Base-by-base conservation (phyloP, 2,329 filamentous ascomycete genomes). In the Curvularia verruculosa region DNA sequence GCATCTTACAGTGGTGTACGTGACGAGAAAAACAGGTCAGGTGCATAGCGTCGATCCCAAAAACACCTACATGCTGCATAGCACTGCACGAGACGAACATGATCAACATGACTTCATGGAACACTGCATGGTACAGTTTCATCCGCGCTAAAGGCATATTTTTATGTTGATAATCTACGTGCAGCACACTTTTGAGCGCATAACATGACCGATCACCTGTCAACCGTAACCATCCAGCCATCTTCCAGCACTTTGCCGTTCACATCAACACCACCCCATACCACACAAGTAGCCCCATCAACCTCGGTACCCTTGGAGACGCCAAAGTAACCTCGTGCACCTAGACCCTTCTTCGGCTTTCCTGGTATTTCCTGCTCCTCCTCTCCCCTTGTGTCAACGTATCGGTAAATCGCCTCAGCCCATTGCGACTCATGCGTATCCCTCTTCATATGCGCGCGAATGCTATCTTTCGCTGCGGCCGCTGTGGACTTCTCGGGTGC, bases 211-310 rank as follows among this genome's bases (percentile, higher is more conserved):
- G 41, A 44, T 56, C 60, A 77, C 57, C 73, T 62, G 24, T 75
- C 74, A 6, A 80, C 73, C 31, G 72, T 78, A n/a, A 80, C 59
- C 67, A 81, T 60, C 70, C 77, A 74, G 5, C 78, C 79, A 68
- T 80, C 78, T n/a, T 70, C 65, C 15, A 76, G 49, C 2, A 77
- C 60, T 44, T 75, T 75, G 2, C 80, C 80, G 36, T 77, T 70
- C 0, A 71, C 75, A 61, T 80, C 79, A 3, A 79, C 58, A 0
- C 84, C 83, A n/a, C 83, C 84, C 83, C 83, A 85, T 12, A 84
- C 63, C 3, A 85, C 73, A 6, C 83, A 76, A 13, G 75, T 81
- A 48, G 78, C 79, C 3, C 79, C 81, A 59, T 80, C 79, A 3
- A 80, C 72, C 49, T 82, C 80, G 0, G 78, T 76, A 1, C 77